These are phyloP conservation scores for Tricholoma furcatifolium DNA, from an alignment of 768 basidiomycete genomes.

Conservation along the genomic window DNA sequence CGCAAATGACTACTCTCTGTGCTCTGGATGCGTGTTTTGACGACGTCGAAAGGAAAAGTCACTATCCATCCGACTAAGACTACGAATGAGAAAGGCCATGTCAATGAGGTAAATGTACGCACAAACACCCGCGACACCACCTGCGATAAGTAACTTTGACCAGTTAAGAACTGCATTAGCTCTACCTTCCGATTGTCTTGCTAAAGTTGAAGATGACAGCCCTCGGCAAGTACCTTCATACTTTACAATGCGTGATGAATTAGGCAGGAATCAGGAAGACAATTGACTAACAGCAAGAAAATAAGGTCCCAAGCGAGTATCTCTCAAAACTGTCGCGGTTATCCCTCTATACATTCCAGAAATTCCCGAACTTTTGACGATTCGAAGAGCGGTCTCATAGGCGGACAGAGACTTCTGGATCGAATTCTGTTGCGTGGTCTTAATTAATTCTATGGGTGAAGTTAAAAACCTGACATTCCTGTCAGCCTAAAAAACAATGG, in stretches of 20 bases:
- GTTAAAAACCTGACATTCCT: conserved; percentile 56
- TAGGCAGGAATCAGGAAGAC: neutral
- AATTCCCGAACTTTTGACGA: conserved; percentile 58
- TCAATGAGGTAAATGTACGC: conserved; percentile 1
- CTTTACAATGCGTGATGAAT: conserved; percentile 17
- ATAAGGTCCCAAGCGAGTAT: conserved; percentile 84
- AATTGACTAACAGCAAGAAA: conserved; percentile 67
- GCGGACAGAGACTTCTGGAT: conserved; percentile 48
- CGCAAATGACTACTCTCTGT: conserved; percentile 20
- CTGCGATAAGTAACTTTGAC: conserved; percentile 68
- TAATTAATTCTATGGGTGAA: conserved; percentile 84
- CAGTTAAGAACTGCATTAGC: conserved; percentile 31
- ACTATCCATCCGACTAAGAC: conserved; percentile 63
- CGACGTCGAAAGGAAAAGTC: conserved; percentile 87
- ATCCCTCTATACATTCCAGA: conserved; percentile 77
- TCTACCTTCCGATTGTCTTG: conserved; percentile 13
- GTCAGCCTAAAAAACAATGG: neutral
- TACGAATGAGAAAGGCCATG: neutral
- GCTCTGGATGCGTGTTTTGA: conserved; percentile 88
- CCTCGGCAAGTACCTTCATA: conserved; percentile 68
- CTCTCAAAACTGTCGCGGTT: conserved; percentile 69
- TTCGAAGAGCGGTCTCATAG: conserved; percentile 47
- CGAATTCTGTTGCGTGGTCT: conserved; percentile 76
- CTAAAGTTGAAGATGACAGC: conserved; percentile 19
- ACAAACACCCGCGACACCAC: conserved; percentile 72